phyloP scores from a whole-genome alignment of 345 rosid genomes.

The Turritis glabra region DNA sequence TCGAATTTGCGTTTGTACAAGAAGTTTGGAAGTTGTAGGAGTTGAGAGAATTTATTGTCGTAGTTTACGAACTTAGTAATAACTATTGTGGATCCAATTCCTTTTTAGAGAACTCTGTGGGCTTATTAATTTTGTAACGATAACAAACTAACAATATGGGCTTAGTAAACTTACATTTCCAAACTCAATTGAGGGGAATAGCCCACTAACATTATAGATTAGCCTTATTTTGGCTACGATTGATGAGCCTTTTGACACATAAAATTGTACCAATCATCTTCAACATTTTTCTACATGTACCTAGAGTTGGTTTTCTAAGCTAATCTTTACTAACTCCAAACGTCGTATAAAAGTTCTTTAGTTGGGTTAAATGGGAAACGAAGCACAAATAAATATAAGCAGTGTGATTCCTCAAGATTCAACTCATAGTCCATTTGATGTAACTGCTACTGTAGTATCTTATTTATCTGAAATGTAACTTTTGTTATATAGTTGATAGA shows the following conservation, averaged over 20 bases:
- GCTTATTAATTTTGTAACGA: background rate
- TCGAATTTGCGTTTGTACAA: background rate
- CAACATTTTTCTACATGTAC: background rate
- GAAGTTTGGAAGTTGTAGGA: too few relatives aligned
- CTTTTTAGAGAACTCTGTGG: background rate
- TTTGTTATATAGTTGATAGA: slow-evolving; percentile 18
- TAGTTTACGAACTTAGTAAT: too few relatives aligned
- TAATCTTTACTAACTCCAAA: background rate
- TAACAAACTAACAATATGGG: background rate
- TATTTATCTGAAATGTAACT: background rate
- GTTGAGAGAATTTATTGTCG: too few relatives aligned
- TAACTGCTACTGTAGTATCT: background rate
- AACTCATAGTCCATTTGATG: background rate
- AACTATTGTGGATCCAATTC: too few relatives aligned
- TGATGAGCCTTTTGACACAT: background rate
- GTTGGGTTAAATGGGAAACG: background rate
- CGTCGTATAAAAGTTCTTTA: background rate
- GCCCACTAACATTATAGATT: background rate
- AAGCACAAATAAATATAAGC: background rate
- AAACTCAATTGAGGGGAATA: background rate
- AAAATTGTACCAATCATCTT: background rate
- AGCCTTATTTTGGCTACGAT: background rate
- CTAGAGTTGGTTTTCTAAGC: background rate
- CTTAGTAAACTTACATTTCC: background rate
- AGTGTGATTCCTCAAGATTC: background rate